Evolutionary conservation across 2,329 filamentous ascomycete species (phyloP), one percentile per base, ranked within the genome.

Genomic region (Scolecobasidium constrictum): DNA sequence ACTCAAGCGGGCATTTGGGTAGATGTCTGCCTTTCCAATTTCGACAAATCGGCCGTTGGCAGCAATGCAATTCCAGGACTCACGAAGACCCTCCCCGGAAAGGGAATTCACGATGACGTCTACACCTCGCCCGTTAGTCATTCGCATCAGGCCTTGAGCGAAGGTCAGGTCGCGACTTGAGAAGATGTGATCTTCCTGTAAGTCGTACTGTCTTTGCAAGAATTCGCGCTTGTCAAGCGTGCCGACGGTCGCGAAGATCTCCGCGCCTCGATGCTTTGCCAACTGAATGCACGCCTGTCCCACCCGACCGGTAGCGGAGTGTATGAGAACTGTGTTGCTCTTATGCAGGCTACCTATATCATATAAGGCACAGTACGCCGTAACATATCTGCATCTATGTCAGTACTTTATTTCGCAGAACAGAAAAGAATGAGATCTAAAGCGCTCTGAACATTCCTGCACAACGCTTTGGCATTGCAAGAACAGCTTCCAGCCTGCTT

Each of bases 71-170:
- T 49, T 40, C 49, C 54, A 53, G 2, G 53, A 51, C 5, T 36
- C 47, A 15, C 49, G 38, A 2, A 59, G 43, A 4, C 51, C 34
- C 6, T 59, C 54, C 15, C 56, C 56, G 4, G 48, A 39, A 4
- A 59, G 45, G 5, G 52, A 55, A 36, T 59, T 60, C 2, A 60
- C 39, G 3, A 61, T 50, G 1, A 60, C 34, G 46, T 64, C 61
- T 16, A 63, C 57, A 3, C 61, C 61, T 2, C 43, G 31, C 3
- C 54, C 54, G 9, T 50, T 43, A 1, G 60, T 63, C 2, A 38
- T 43, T 2, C 35, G 7, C 43, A 53, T 46, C 7, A 62, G 34
- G 3, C 46, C 49, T 0, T 40, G 15, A 1, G 36, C 35, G 39
- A 64, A 64, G 3, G 40, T 35, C 3, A 31, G 9, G 38, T 50